Base-by-base conservation (phyloP, 2,329 filamentous ascomycete species). In the Fusarium heterosporum region DNA sequence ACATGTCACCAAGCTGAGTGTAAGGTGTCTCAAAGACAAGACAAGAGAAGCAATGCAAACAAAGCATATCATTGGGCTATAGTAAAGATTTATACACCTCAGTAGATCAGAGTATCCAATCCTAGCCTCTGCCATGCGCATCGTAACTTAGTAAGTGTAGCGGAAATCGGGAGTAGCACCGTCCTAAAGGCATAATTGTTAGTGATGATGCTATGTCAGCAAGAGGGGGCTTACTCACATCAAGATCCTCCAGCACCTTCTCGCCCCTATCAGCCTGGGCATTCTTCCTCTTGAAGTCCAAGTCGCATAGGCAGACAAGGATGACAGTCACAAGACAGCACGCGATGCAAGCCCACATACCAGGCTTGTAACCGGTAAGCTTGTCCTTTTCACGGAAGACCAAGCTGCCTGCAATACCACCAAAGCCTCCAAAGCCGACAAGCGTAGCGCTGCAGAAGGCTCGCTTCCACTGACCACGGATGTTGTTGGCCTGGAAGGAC, bases 381-480 rank as follows among this genome's bases (percentile, higher is more conserved):
- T 73, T 72, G 72, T 89, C 87, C 76, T 88, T 73, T 53, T 78
- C 73, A 69, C 89, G 84, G 79, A 95, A 96, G 12, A 95, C 89
- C 56, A 93, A 81, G 68, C 86, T 87, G 26, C 91, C 91, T 2
- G 87, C 86, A 65, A 96, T 96, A 32, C 93, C 92, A 36, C 93
- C 93, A 26, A 96, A 81, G 4, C 91, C 92, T 9, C 92, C 92
- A 48, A 91, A 87, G 2, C 90, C 90, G 5, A 96, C 90, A 3
- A 95, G 84, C 0, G 89, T 90, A 4, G 92, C 91, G 60, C 88
- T 91, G 75, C 88, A 90, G 69, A 96, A 89, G 1, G 92, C 92
- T 46, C 93, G 87, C 81, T 95, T 96, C 92, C 92, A 96, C 79
- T 96, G 92, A 0, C 92, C 93, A 52, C 91, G 89, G 73, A 96